Conservation (phyloP, 1,139 yeast genomes). For the Yamadazyma diddensiae region DNA sequence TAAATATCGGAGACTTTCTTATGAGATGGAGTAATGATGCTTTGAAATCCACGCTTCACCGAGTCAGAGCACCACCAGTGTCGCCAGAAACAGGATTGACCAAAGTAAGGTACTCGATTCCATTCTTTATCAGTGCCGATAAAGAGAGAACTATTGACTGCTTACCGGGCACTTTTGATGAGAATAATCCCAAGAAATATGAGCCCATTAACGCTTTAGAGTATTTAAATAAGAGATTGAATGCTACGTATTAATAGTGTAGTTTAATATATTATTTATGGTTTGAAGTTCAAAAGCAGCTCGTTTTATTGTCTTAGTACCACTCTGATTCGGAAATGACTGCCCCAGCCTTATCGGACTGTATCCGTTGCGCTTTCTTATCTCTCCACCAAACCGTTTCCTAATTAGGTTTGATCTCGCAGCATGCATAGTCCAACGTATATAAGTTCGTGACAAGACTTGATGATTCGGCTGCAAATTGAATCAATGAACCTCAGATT, state of each 20-base stretch:
- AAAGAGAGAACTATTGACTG: conserved; percentile 23
- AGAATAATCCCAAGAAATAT: conserved; percentile 22
- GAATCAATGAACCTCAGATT: neutral
- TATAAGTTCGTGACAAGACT: too few species aligned
- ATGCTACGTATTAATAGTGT: conserved; percentile 21
- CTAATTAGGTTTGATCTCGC: too few species aligned
- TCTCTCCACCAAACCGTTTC: too few species aligned
- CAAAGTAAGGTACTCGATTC: conserved; percentile 22
- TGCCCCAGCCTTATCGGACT: too few species aligned
- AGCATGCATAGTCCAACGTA: too few species aligned
- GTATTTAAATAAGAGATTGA: conserved; percentile 14
- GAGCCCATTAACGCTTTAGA: conserved; percentile 23
- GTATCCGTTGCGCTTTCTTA: too few species aligned
- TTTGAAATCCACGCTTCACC: conserved; percentile 25
- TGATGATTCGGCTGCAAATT: too few species aligned
- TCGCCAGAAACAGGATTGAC: conserved; percentile 16
- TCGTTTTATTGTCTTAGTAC: too few species aligned
- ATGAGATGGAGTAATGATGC: conserved; percentile 29
- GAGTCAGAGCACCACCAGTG: conserved; percentile 20
- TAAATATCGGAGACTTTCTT: conserved; percentile 28
- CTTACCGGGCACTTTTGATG: conserved; percentile 20
- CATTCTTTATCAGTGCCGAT: conserved; percentile 26
- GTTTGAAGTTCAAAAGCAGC: too few species aligned
- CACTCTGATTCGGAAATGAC: too few species aligned
- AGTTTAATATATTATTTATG: too few species aligned